phyloP scores from a whole-genome alignment of 202 grass and related monocot genomes.

The Hordeum pubiflorum region DNA sequence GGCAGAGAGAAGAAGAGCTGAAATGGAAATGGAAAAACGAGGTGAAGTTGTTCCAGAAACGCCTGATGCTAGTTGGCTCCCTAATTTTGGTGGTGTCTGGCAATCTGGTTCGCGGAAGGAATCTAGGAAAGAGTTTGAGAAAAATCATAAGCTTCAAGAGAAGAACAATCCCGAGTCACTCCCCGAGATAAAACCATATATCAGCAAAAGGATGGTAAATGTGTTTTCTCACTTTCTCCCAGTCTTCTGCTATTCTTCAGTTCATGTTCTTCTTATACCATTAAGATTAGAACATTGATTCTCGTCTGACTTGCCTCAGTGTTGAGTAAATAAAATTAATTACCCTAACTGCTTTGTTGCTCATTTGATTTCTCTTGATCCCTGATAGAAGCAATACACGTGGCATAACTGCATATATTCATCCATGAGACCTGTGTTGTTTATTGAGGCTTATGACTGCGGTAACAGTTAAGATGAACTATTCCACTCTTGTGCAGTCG shows the following conservation, averaged over 20 bases:
- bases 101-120: slow-evolving; percentile 86
- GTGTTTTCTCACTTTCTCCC: slow-evolving; percentile 1
- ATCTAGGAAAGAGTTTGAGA: slow-evolving; percentile 75
- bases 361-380: neutral
- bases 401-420: neutral
- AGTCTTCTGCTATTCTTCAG: neutral
- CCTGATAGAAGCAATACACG: neutral
- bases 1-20: slow-evolving; percentile 80
- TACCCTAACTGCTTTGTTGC: neutral
- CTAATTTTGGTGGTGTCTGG: slow-evolving; percentile 94
- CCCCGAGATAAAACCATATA: slow-evolving; percentile 72
- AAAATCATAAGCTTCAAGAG: slow-evolving; percentile 38
- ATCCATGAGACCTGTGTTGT: neutral
- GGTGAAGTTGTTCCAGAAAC: slow-evolving; percentile 44
- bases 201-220: slow-evolving; percentile 88
- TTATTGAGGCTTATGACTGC: neutral
- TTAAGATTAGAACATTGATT: neutral
- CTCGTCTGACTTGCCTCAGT: neutral
- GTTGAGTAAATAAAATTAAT: neutral
- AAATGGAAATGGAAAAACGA: slow-evolving; percentile 75
- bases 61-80: slow-evolving; percentile 71
- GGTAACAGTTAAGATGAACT: neutral
- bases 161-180: slow-evolving; percentile 31
- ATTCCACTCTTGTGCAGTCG: neutral
- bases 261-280: neutral